These are phyloP conservation scores for Spencermartinsiella ligniputridi DNA, from an alignment of 1,139 yeast genomes.

Conservation along the genomic window DNA sequence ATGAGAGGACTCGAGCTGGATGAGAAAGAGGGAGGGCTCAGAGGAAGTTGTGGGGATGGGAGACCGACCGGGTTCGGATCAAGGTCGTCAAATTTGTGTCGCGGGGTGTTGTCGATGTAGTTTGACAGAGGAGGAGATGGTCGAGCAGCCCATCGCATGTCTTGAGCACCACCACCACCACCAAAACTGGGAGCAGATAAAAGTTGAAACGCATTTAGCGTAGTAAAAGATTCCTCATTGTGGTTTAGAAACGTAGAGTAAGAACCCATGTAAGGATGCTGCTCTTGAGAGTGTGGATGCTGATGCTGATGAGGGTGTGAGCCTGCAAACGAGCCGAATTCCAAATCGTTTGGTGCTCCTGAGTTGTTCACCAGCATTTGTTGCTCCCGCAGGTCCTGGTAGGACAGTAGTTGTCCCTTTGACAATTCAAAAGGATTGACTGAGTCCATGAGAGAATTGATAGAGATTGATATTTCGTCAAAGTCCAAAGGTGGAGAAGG, in stretches of 20 bases:
- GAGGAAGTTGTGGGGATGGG: not conserved
- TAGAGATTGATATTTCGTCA: not conserved
- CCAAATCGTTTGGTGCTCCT: not conserved
- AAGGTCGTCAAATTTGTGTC: not conserved
- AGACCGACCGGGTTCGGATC: not conserved
- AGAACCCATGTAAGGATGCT: not conserved
- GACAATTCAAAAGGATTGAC: not conserved
- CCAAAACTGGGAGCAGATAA: not conserved
- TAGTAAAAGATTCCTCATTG: not conserved
- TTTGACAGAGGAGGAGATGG: not conserved
- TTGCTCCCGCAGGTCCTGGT: not conserved
- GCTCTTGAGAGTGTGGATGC: not conserved
- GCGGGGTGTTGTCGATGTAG: not conserved
- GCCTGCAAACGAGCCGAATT: not conserved
- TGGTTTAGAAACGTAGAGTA: not conserved
- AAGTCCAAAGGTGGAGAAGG: constrained; percentile 1
- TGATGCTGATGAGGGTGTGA: not conserved
- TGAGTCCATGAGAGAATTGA: not conserved
- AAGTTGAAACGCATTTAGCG: not conserved
- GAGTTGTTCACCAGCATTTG: not conserved
- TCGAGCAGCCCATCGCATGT: not conserved
- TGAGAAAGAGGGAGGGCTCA: not conserved
- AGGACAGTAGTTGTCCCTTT: not conserved
- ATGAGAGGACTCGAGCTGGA: not conserved
- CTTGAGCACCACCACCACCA: not conserved